Evolutionary conservation across 2,329 filamentous ascomycete genomes (phyloP), one percentile per base, ranked within the genome.

Genomic region (Scleromitrula shiraiana): DNA sequence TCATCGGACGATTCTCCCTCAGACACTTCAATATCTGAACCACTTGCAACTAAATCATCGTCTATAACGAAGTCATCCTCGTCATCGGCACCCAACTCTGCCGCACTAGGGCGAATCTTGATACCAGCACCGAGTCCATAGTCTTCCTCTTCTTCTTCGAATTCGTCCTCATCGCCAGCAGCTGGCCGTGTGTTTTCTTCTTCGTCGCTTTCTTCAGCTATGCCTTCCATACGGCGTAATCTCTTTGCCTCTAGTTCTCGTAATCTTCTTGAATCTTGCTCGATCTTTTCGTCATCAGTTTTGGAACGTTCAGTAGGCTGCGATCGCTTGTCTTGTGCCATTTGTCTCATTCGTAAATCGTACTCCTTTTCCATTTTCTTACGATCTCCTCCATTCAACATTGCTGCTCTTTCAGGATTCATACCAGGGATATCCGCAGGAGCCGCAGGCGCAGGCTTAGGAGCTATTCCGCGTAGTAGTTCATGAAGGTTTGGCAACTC

Each of bases 11-110:
- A 64, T 4, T 75, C 73, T 33, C 77, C 75, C 7, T 73, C 73
- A 15, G 75, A 67, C 4, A 73, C 69, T 23, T 83, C 78, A n/a
- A 81, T 60, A 32, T 83, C 81, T 5, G 87, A 91, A 30, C 82
- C 86, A 56, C 83, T 90, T 10, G 89, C 89, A 27, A 96, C 77
- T 14, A 97, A 74, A 61, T 95, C 85, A 53, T 93, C 87, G 50
- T 97, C 91, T 53, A 96, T 82, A 22, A 91, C 64, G 59, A 97
- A 97, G 58, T 96, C 88, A 59, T 97, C 91, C 63, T 97, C 91
- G 57, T 96, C 91, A 55, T 95, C 89, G 27, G 95, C 83, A 5
- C 82, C 86, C 15, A 89, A 65, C 50, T 83, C 76, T 9, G 76
- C 72, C 46, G 54, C 58, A 29, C 50, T 57, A 23, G 57, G 61